These are phyloP conservation scores for Coniochaeta sp. DNA, from an alignment of 2,329 filamentous ascomycete species.

Conservation along the genomic window DNA sequence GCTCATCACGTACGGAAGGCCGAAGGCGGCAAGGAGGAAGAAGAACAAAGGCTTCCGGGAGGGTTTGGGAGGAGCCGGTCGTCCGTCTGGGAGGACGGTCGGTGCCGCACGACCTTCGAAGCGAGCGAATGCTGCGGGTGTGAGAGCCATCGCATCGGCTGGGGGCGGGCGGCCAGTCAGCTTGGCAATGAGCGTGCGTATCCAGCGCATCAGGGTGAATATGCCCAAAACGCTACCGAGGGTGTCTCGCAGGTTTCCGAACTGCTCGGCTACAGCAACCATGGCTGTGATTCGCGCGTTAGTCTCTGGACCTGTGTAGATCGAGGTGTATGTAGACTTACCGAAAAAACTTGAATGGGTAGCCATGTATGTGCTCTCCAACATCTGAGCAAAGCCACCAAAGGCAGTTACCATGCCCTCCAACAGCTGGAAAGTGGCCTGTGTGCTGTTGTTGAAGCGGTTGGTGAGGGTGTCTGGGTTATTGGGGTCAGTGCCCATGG, in stretches of 20 bases:
- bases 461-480: slow-evolving; percentile 93
- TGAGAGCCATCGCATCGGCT: slow-evolving; percentile 78
- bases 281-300: slow-evolving; percentile 56
- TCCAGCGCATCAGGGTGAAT: slow-evolving; percentile 92
- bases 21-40: slow-evolving; percentile 90
- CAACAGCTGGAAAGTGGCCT: slow-evolving; percentile 96
- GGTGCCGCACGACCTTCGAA: slow-evolving; percentile 65
- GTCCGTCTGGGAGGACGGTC: slow-evolving; percentile 45
- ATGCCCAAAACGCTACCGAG: slow-evolving; percentile 91
- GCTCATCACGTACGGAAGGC: slow-evolving; percentile 92
- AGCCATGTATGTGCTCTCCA: slow-evolving; percentile 99
- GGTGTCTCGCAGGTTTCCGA: slow-evolving; percentile 86
- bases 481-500: slow-evolving; percentile 53
- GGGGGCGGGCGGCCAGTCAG: slow-evolving; percentile 86
- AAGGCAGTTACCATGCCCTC: slow-evolving; percentile 96
- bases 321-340: slow-evolving; percentile 34
- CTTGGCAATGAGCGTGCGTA: slow-evolving; percentile 84
- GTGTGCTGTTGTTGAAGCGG: slow-evolving; percentile 88
- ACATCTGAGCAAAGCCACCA: slow-evolving; percentile 96
- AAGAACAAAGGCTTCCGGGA: slow-evolving; percentile 95
- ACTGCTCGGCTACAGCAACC: slow-evolving; percentile 96
- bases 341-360: slow-evolving; percentile 98
- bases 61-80: slow-evolving; percentile 57
- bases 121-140: slow-evolving; percentile 80
- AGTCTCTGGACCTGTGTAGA: not conserved